Conservation (phyloP, 2,329 filamentous ascomycete species). For the Blumeria hordei region DNA sequence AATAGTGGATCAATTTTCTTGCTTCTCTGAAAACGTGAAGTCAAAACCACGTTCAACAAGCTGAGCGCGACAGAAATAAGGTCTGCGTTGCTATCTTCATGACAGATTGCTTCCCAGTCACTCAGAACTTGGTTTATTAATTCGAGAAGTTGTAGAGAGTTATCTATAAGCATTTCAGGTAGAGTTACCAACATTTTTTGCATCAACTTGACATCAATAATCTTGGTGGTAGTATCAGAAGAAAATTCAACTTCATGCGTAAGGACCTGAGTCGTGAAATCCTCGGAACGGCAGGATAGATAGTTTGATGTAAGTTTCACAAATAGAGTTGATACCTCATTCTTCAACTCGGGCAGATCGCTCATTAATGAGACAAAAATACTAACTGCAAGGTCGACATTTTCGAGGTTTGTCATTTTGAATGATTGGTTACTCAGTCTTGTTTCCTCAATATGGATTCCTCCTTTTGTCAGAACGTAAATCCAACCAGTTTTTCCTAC, state of each 20-base stretch:
- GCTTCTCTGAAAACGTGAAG: slow-evolving; percentile 28
- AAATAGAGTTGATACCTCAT: slow-evolving; percentile 34
- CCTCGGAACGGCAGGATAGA: slow-evolving; percentile 18
- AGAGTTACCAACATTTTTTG: slow-evolving; percentile 40
- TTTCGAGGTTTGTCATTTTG: slow-evolving; percentile 4
- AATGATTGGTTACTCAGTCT: slow-evolving; percentile 1
- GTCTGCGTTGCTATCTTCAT: slow-evolving; percentile 21
- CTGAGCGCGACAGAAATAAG: slow-evolving; percentile 30
- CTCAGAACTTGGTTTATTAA: slow-evolving; percentile 35
- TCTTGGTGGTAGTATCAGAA: slow-evolving; percentile 21
- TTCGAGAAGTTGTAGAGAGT: slow-evolving; percentile 38
- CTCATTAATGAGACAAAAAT: slow-evolving; percentile 26
- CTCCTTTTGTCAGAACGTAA: slow-evolving; percentile 24
- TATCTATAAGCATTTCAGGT: slow-evolving; percentile 35
- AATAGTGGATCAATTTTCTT: slow-evolving; percentile 19
- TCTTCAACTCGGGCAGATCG: slow-evolving; percentile 14
- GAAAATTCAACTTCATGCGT: slow-evolving; percentile 14
- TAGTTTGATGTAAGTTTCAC: slow-evolving; percentile 32
- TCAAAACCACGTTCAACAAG: slow-evolving; percentile 34
- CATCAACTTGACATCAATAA: slow-evolving; percentile 36
- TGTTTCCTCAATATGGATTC: slow-evolving; percentile 24
- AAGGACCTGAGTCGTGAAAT: slow-evolving; percentile 8
- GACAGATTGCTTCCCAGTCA: slow-evolving; percentile 15
- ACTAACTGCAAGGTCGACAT: slow-evolving; percentile 20
- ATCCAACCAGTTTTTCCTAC: slow-evolving; percentile 22